A percentile compares a stretch with the other conserved stretches of the same genome.
phyloP scores from a whole-genome alignment of 129 eudicot species.

The Artemisia argyi region DNA sequence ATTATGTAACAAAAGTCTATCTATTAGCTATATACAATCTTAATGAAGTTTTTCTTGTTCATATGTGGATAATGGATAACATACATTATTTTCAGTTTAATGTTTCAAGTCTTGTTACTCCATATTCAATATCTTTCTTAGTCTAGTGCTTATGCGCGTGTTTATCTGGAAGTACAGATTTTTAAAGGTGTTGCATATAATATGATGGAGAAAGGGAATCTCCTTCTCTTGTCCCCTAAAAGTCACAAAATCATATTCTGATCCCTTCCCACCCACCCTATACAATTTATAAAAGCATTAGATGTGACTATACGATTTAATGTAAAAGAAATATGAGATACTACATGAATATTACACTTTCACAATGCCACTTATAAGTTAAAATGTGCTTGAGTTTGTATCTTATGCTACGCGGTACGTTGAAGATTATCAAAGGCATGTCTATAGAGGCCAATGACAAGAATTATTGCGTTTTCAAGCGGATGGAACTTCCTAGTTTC shows the following conservation, averaged over 20 bases:
- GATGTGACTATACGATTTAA: slow-evolving; percentile 49
- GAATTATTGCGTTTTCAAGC: too few relatives aligned
- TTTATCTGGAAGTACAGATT: slow-evolving; percentile 20
- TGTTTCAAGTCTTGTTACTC: not conserved
- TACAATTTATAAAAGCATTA: slow-evolving; percentile 42
- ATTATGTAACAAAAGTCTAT: not conserved
- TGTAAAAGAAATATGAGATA: slow-evolving; percentile 22
- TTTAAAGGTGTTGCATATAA: slow-evolving; percentile 25
- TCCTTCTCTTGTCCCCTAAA: slow-evolving; percentile 43
- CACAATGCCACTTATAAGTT: too few relatives aligned
- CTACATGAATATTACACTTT: too few relatives aligned
- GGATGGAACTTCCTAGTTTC: too few relatives aligned
- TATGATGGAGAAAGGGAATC: slow-evolving; percentile 49
- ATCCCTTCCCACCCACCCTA: slow-evolving; percentile 52
- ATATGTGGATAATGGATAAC: slow-evolving; percentile 1
- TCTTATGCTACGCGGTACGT: too few relatives aligned
- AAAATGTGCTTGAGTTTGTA: too few relatives aligned
- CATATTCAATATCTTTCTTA: slow-evolving; percentile 9
- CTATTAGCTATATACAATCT: slow-evolving; percentile 2
- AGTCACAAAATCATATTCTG: slow-evolving; percentile 48
- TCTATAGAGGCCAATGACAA: too few relatives aligned
- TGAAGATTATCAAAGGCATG: too few relatives aligned
- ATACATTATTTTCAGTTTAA: slow-evolving; percentile 10
- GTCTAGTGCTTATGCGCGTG: not conserved
- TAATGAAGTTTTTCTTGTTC: not conserved